A percentile compares a stretch with the other conserved stretches of the same genome.
phyloP scores from a whole-genome alignment of 352 stramenopile genomes.

The Phytopythium kandeliae region DNA sequence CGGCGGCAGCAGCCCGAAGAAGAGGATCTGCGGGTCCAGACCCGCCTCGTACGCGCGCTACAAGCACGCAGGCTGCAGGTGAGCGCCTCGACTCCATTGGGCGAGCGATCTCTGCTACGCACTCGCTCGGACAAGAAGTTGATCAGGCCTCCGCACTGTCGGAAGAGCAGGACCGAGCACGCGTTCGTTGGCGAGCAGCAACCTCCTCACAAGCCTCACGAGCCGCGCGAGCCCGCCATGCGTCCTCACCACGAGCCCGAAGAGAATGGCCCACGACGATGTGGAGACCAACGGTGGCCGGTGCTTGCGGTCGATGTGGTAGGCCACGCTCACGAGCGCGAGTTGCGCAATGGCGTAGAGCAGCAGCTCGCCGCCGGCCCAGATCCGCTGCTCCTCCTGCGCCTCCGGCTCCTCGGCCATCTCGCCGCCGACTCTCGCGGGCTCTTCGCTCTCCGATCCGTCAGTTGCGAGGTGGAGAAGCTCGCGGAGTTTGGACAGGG shows the following conservation, averaged over 20 bases:
- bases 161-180: background rate
- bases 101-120: no score
- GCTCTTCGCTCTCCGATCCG: no score
- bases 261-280: slow-evolving; percentile 47
- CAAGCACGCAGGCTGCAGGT: background rate
- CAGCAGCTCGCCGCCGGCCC: slow-evolving; percentile 40
- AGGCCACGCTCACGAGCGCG: slow-evolving; percentile 47
- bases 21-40: slow-evolving; percentile 43
- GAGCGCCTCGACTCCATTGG: background rate
- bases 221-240: no score
- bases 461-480: no score
- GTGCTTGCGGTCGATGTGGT: slow-evolving; percentile 38
- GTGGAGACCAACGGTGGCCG: slow-evolving; percentile 33
- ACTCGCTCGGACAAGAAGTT: slow-evolving; percentile 18
- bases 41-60: slow-evolving; percentile 24
- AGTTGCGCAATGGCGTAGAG: slow-evolving; percentile 41
- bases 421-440: background rate
- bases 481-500: no score
- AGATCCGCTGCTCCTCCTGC: slow-evolving; percentile 20
- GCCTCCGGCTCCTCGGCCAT: background rate
- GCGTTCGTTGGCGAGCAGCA: background rate
- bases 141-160: slow-evolving; percentile 26
- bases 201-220: background rate
- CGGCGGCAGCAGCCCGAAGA: slow-evolving; percentile 50
- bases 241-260: slow-evolving; percentile 39